phyloP scores from a whole-genome alignment of 345 rosid genomes.

The Syzygium grande region DNA sequence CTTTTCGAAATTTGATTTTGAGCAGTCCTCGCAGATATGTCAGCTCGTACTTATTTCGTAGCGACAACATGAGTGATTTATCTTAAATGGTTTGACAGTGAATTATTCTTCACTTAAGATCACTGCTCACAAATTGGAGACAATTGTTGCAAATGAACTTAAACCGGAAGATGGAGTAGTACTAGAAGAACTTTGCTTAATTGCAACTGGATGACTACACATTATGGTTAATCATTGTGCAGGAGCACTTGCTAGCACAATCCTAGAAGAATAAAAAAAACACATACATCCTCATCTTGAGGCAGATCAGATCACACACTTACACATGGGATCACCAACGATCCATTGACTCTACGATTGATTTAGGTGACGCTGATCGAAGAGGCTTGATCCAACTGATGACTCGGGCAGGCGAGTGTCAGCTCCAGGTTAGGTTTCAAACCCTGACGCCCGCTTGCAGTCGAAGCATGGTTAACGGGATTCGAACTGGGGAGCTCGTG shows the following conservation, averaged over 20 bases:
- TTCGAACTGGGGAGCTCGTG: background rate
- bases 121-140: background rate
- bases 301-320: background rate
- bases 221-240: background rate
- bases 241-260: background rate
- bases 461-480: background rate
- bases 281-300: background rate
- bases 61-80: rapidly evolving
- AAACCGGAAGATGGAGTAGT: background rate
- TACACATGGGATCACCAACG: background rate
- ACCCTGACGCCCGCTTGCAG: background rate
- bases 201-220: background rate
- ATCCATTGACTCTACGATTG: background rate
- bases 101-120: background rate
- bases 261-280: background rate
- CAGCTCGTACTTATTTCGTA: rapidly evolving
- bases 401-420: background rate
- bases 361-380: background rate
- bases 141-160: background rate
- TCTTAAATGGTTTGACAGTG: background rate
- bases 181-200: background rate
- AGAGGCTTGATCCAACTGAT: background rate
- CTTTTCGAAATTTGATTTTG: background rate
- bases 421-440: background rate
- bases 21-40: background rate